A percentile compares a stretch with the other conserved stretches of the same genome.
phyloP scores from a whole-genome alignment of 2,329 filamentous ascomycete species.

The Fusarium devonianum region DNA sequence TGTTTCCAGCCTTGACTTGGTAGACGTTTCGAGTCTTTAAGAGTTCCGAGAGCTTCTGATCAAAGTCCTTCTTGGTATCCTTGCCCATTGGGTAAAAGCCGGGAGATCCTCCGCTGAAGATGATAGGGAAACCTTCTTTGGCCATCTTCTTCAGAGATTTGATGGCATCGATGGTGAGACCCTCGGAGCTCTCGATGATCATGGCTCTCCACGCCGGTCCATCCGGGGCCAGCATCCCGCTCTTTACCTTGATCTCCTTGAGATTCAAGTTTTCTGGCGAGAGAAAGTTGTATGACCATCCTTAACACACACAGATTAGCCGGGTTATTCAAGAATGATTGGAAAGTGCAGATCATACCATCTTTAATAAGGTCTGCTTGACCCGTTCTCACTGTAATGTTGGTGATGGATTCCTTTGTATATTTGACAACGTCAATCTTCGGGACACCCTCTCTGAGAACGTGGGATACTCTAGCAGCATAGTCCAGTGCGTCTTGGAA shows the following conservation, averaged over 20 bases:
- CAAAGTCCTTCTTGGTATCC: neutral
- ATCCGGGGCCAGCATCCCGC: neutral
- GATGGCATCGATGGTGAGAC: neutral
- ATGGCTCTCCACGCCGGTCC: slow-evolving; percentile 1
- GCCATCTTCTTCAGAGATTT: neutral
- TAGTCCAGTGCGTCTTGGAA: slow-evolving; percentile 1
- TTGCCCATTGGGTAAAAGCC: neutral
- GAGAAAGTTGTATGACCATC: slow-evolving; percentile 8
- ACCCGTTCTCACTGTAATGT: too few species aligned
- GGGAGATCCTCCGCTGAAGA: neutral
- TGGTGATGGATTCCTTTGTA: neutral
- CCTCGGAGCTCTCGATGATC: neutral
- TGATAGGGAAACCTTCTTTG: neutral
- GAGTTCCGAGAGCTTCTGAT: neutral
- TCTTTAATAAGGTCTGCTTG: too few species aligned
- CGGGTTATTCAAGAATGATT: too few species aligned
- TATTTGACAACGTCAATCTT: slow-evolving; percentile 8
- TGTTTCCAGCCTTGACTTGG: neutral
- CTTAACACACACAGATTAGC: too few species aligned
- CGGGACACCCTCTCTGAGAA: neutral
- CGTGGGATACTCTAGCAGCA: neutral
- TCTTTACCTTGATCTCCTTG: neutral
- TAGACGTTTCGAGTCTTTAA: neutral
- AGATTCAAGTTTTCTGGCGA: neutral
- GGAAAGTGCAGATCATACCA: too few species aligned